A percentile compares a stretch with the other conserved stretches of the same genome.
phyloP scores from a whole-genome alignment of 495 filamentous ascomycete genomes.

The Eremomyces bilateralis region DNA sequence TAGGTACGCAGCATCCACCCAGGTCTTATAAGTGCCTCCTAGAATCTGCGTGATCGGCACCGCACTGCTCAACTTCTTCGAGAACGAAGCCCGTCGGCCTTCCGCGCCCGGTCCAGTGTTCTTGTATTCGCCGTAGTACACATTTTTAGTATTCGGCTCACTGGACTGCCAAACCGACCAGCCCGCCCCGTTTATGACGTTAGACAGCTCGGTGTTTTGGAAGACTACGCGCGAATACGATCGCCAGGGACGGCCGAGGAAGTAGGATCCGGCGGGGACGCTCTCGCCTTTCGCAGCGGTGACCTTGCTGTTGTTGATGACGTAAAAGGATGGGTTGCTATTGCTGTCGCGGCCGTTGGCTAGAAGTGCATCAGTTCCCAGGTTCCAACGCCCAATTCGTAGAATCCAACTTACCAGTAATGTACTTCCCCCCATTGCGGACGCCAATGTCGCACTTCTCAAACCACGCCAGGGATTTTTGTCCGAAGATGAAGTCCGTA shows the following conservation, averaged over 20 bases:
- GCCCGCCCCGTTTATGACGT: slow-evolving; percentile 36
- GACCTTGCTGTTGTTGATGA: not conserved
- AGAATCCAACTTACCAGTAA: slow-evolving; percentile 17
- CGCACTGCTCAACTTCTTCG: slow-evolving; percentile 23
- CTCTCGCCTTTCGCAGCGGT: no score
- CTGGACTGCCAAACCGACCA: slow-evolving; percentile 36
- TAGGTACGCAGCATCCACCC: no score
- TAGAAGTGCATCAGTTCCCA: no score
- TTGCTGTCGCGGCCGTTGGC: not conserved
- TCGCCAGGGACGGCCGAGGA: slow-evolving; percentile 45
- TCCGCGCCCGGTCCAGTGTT: slow-evolving; percentile 35
- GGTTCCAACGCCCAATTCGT: no score
- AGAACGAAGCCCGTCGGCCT: slow-evolving; percentile 36
- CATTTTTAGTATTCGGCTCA: slow-evolving; percentile 27
- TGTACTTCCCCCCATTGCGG: slow-evolving; percentile 25
- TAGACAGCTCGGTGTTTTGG: slow-evolving; percentile 31
- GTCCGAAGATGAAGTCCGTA: slow-evolving; percentile 48
- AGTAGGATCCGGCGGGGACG: slow-evolving; percentile 29
- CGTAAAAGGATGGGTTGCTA: not conserved
- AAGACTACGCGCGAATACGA: slow-evolving; percentile 38
- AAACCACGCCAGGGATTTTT: slow-evolving; percentile 38
- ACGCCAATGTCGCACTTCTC: slow-evolving; percentile 34
- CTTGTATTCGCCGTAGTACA: slow-evolving; percentile 35
- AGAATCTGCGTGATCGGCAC: slow-evolving; percentile 28
- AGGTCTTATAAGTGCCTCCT: slow-evolving; percentile 27